Conservation (phyloP, 345 rosid species). For the Lumnitzera racemosa region DNA sequence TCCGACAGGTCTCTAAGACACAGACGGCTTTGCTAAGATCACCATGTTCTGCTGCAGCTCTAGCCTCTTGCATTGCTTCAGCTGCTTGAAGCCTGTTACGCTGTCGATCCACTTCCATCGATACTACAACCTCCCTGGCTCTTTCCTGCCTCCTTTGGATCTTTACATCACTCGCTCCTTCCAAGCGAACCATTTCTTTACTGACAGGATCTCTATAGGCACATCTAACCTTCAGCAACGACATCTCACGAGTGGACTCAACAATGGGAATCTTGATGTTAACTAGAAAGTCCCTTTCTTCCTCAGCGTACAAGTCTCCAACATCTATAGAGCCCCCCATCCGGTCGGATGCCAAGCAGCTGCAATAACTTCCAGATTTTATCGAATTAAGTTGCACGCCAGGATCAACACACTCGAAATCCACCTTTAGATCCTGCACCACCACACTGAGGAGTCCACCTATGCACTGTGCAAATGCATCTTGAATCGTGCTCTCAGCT, state of each 20-base stretch:
- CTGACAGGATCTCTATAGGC: conserved; percentile 59
- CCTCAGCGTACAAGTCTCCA: conserved; percentile 96
- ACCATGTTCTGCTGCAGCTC: conserved; percentile 70
- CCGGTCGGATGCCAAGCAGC: conserved; percentile 26
- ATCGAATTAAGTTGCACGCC: conserved; percentile 43
- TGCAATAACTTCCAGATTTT: conserved; percentile 79
- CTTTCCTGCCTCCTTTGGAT: conserved; percentile 53
- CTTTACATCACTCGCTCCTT: conserved; percentile 42
- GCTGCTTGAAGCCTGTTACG: conserved; percentile 81
- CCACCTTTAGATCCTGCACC: conserved; percentile 60
- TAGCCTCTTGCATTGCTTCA: conserved; percentile 80
- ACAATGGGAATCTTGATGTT: conserved; percentile 55
- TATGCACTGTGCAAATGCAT: conserved; percentile 98
- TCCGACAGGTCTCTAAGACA: conserved; percentile 55
- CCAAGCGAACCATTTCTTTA: conserved; percentile 38
- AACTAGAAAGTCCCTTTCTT: conserved; percentile 89
- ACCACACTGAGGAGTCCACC: conserved; percentile 96
- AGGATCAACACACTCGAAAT: conserved; percentile 46
- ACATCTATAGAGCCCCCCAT: conserved; percentile 52
- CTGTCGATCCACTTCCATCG: conserved; percentile 90
- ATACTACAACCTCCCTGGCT: conserved; percentile 34
- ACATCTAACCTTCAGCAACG: conserved; percentile 61
- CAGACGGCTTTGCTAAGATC: conserved; percentile 65
- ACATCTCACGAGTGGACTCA: conserved; percentile 35
- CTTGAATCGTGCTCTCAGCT: conserved; percentile 84